phyloP scores from a whole-genome alignment of 352 stramenopile genomes.

The Phytopythium vexans region DNA sequence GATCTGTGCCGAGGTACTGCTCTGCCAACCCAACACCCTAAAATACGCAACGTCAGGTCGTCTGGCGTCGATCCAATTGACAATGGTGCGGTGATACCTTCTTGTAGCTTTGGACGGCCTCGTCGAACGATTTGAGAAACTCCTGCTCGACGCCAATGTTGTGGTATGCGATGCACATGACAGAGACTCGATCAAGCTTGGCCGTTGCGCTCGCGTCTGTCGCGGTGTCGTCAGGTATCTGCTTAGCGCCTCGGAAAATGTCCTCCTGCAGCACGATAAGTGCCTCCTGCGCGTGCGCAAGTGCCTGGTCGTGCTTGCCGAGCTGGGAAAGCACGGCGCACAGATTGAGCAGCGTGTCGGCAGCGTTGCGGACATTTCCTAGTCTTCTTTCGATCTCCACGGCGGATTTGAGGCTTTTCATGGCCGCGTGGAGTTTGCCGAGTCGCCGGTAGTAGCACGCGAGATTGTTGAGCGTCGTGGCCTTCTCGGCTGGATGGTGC shows the following conservation, averaged over 20 bases:
- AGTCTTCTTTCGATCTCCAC: constrained; percentile 84
- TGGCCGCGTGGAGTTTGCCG: constrained; percentile 87
- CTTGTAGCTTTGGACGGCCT: constrained; percentile 86
- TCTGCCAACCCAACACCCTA: constrained; percentile 86
- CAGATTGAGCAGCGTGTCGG: constrained; percentile 93
- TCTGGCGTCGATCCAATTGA: neutral
- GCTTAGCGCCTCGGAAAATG: constrained; percentile 47
- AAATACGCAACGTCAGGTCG: neutral
- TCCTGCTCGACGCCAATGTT: constrained; percentile 95
- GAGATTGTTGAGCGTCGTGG: constrained; percentile 94
- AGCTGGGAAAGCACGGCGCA: constrained; percentile 91
- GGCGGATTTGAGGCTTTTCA: constrained; percentile 90
- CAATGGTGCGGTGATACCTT: constrained; percentile 28
- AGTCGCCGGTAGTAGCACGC: constrained; percentile 90
- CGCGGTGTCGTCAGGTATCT: constrained; percentile 2
- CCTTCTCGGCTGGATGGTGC: constrained; percentile 64
- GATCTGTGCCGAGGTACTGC: constrained; percentile 83
- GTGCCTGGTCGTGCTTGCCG: constrained; percentile 75
- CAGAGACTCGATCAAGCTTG: constrained; percentile 79
- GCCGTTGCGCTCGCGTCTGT: constrained; percentile 5
- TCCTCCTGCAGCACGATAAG: constrained; percentile 90
- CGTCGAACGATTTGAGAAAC: constrained; percentile 88
- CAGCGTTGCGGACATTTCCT: constrained; percentile 70
- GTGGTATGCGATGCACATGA: constrained; percentile 94
- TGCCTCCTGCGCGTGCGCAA: constrained; percentile 87